Conservation (phyloP, 192 early-diverging fungal species). For the Allomyces macrogynus region DNA sequence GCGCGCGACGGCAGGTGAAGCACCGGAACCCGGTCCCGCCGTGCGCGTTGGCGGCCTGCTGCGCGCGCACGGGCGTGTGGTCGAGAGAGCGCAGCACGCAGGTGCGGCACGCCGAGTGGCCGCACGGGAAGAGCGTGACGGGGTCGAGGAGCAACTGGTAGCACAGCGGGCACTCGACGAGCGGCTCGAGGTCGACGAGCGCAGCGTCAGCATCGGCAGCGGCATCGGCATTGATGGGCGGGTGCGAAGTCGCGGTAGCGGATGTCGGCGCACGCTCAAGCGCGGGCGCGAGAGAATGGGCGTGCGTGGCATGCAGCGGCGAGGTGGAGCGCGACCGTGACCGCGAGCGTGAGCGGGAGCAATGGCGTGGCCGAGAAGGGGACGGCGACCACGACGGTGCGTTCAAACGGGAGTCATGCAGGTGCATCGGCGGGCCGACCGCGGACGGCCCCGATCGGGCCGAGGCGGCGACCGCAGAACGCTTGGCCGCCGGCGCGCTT, state of each 20-base stretch:
- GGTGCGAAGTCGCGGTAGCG: not conserved
- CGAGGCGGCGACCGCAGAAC: too few relatives aligned
- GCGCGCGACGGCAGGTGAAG: not conserved
- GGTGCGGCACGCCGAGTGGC: conserved; percentile 39
- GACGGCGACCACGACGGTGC: too few relatives aligned
- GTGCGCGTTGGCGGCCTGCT: not conserved
- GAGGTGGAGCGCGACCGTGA: too few relatives aligned
- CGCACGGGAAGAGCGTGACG: conserved; percentile 33
- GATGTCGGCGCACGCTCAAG: not conserved
- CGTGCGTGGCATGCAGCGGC: too few relatives aligned
- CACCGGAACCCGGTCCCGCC: not conserved
- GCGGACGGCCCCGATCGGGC: too few relatives aligned
- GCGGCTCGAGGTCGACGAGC: not conserved
- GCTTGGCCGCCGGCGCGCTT: too few relatives aligned
- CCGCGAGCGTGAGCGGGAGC: too few relatives aligned
- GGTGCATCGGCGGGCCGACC: too few relatives aligned
- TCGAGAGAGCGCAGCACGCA: conserved; percentile 38
- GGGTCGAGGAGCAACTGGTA: conserved; percentile 25
- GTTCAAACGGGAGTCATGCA: too few relatives aligned
- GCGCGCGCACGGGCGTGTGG: conserved; percentile 10
- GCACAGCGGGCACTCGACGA: conserved; percentile 41
- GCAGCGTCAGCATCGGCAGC: too few relatives aligned
- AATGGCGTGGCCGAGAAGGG: too few relatives aligned
- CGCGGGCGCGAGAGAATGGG: too few relatives aligned
- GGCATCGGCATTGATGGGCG: not conserved